A percentile compares a stretch with the other conserved stretches of the same genome.
phyloP scores from a whole-genome alignment of 2,329 filamentous ascomycete genomes.

The Beauveria sp. region DNA sequence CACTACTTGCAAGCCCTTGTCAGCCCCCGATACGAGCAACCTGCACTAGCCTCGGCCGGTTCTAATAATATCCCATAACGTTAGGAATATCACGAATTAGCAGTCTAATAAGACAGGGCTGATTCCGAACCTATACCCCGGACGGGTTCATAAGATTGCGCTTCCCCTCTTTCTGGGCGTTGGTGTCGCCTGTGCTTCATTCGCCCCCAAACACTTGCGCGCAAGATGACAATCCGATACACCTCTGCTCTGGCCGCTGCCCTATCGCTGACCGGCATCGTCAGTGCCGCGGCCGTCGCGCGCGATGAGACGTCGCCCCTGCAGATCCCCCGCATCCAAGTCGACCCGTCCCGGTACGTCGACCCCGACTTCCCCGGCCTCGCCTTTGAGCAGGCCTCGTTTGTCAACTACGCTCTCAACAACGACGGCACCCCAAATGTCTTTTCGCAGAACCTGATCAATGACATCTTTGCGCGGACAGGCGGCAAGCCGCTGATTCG shows the following conservation, averaged over 20 bases:
- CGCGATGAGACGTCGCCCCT: not conserved
- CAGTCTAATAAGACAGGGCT: not conserved
- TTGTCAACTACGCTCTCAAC: conserved; percentile 11
- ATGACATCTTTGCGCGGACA: conserved; percentile 25
- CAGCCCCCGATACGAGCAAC: conserved; percentile 1
- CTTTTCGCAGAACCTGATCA: conserved; percentile 28
- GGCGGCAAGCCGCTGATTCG: conserved; percentile 27
- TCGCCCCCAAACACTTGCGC: not conserved
- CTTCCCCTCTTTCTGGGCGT: not conserved
- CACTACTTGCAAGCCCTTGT: not conserved
- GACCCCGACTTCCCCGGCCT: conserved; percentile 3
- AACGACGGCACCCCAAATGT: conserved; percentile 23
- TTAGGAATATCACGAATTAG: not conserved
- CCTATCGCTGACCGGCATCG: not conserved
- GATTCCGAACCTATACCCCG: not conserved
- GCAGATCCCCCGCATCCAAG: not conserved
- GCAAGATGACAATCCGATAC: not conserved
- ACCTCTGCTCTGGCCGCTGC: not conserved
- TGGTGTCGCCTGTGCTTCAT: not conserved
- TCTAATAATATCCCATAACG: not conserved
- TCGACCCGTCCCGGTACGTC: not conserved
- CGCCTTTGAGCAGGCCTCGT: conserved; percentile 6
- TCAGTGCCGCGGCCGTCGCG: not conserved
- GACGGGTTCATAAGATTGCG: not conserved
- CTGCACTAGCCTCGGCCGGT: not conserved